These are phyloP conservation scores for Physaria fendleri DNA, from an alignment of 345 rosid genomes.

Conservation along the genomic window DNA sequence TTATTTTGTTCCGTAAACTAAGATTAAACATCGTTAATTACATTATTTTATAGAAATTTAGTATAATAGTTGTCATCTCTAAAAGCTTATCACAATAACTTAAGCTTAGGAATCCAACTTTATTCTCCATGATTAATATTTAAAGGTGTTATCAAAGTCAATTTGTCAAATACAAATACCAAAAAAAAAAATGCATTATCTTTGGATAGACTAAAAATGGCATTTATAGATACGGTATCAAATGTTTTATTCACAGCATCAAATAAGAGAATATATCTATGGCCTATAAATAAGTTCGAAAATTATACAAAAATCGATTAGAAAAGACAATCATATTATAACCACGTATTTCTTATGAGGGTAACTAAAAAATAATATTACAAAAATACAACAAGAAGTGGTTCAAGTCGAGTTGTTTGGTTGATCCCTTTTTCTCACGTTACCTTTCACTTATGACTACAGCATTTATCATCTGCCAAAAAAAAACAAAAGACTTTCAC, in stretches of 20 bases:
- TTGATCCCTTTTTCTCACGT: background rate
- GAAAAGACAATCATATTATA: conserved; percentile 4
- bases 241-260: conserved; percentile 1
- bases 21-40: background rate
- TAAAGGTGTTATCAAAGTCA: too few species aligned
- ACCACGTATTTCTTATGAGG: conserved; percentile 9
- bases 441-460: conserved; percentile 4
- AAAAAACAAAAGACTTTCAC: background rate
- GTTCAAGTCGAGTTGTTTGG: conserved; percentile 11
- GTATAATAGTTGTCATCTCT: too few species aligned
- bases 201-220: background rate
- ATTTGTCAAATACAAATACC: too few species aligned
- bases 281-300: background rate
- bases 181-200: too few species aligned
- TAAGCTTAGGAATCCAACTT: too few species aligned
- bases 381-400: conserved; percentile 13
- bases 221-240: conserved; percentile 1
- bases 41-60: too few species aligned
- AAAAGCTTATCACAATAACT: too few species aligned
- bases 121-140: too few species aligned
- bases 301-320: conserved; percentile 10
- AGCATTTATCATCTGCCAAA: conserved; percentile 23
- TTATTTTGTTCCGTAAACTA: conserved; percentile 14
- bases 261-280: background rate
- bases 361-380: background rate